Evolutionary conservation across 176 grass and related monocot species (phyloP), one percentile per base, ranked within the genome.

Genomic region (Otatea glauca): DNA sequence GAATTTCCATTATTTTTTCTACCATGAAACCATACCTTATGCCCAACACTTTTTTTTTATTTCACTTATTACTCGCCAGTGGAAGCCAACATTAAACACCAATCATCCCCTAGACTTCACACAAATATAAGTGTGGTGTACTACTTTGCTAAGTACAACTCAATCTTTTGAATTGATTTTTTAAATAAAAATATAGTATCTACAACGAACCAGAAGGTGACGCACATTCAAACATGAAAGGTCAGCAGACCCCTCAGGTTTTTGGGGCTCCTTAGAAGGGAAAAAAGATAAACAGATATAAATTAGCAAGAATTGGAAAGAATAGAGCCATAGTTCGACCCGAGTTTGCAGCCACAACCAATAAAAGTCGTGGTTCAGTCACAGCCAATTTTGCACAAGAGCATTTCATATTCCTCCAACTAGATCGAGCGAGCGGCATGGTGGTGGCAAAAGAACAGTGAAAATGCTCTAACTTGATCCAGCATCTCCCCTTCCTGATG

Each of bases 81-180:
- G 18, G 37, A 61, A 43, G 35, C 74, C 37, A 77, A 42, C 38
- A 39, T 60, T 43, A 42, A 69, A 17, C 53, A 81, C 37, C 3
- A 80, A 80, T 16, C 29, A 38, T 21, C 6, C 47, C 50, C 14
- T 59, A 70, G 21, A 58, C 7, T 24, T 59, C 18, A 43, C 39
- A 81, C 4, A 70, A 54, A 67, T 58, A 58, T 70, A 56, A 56
- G 66, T 72, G n/a, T 72, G 70, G 5, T 24, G 24, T 29, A 48
- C 12, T 72, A 75, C 25, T 55, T 54, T 37, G 27, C 7, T 16
- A 55, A 35, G 48, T 54, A 16, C 20, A 54, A 55, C 51, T 50
- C 61, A 58, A 48, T 83, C 17, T 48, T 17, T 21, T 72, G 39
- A 82, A 72, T 11, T 78, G n/a, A 51, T 32, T 64, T 45, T 27